Base-by-base conservation (phyloP, 1,139 yeast genomes). In the Saccharomyces hybrid region DNA sequence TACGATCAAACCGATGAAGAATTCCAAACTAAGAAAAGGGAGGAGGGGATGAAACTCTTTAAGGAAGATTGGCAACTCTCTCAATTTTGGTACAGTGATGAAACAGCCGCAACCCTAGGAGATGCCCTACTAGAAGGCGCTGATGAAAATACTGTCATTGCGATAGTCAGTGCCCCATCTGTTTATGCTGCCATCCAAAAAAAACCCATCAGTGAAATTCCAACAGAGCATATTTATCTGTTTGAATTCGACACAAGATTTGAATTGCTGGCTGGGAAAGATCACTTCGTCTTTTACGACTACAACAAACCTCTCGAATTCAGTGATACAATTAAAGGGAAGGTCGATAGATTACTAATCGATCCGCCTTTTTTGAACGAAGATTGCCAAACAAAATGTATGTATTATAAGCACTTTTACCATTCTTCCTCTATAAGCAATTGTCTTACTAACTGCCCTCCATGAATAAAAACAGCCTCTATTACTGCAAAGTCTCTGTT, bases 41-140 rank as follows among this genome's bases (percentile, higher is more conserved):
- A 66, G 38, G 69, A 71, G 51, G 79, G 81, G 28, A 87, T 87
- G 69, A 84, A 81, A 50, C 74, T 79, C 38, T 90, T 90, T 70
- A 78, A 85, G 66, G 96, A 90, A 70, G 96, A 90, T 71, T 90
- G 97, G 97, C 95, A 88, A 64, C 75, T 90, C 46, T 88, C 96
- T 0, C 97, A 90, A 69, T 90, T 90, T 71, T 88, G 96, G 96
- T 87, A 87, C 65, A 71, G 77, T 52, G 91, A 88, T 57, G 73
- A 74, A 4, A 90, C 96, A 0, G 90, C 96, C 0, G 77, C 76
- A 49, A 67, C 71, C 0, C 70, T 88, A 26, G 95, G 88, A 0
- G 79, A 77, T 56, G 95, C 88, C 14, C 73, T 89, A 44, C 69
- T 88, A 25, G 87, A 83, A 47, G 95, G 89, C 5, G 95, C 95